These are phyloP conservation scores for Croton setiger DNA, from an alignment of 441 rosid species.

Conservation along the genomic window DNA sequence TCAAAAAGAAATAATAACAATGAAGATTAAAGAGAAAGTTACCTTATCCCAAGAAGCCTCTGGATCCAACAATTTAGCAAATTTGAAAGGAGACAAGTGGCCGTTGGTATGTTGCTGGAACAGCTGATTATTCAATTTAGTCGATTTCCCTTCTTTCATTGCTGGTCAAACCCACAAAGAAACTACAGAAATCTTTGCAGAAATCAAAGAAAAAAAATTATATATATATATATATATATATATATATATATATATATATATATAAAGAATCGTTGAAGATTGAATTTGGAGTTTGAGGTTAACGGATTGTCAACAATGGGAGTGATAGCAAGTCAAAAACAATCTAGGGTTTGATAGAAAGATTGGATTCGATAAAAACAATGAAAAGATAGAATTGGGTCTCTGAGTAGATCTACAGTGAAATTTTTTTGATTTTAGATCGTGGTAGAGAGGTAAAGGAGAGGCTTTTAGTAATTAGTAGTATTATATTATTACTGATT, in stretches of 20 bases:
- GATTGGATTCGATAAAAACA: background rate
- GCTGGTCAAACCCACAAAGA: background rate
- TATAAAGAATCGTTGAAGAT: background rate
- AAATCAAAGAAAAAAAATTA: background rate
- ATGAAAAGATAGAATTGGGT: background rate
- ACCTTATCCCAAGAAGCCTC: constrained; percentile 95
- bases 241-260: no score
- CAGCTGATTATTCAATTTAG: constrained; percentile 45
- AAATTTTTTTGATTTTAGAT: no score
- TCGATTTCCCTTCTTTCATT: constrained; percentile 76
- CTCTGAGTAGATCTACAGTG: no score
- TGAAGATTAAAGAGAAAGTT: background rate
- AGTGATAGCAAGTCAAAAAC: background rate
- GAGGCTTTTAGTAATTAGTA: background rate
- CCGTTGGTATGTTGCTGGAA: constrained; percentile 40
- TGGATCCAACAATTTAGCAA: constrained; percentile 77
- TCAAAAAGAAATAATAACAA: background rate
- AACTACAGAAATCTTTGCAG: background rate
- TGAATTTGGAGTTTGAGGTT: no score
- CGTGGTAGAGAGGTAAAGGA: background rate
- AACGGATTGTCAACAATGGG: background rate
- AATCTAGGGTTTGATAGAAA: background rate
- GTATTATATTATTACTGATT: no score
- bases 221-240: no score
- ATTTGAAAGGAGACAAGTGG: constrained; percentile 64